Base-by-base conservation (phyloP, 768 basidiomycete genomes). In the Hebeloma cylindrosporum region DNA sequence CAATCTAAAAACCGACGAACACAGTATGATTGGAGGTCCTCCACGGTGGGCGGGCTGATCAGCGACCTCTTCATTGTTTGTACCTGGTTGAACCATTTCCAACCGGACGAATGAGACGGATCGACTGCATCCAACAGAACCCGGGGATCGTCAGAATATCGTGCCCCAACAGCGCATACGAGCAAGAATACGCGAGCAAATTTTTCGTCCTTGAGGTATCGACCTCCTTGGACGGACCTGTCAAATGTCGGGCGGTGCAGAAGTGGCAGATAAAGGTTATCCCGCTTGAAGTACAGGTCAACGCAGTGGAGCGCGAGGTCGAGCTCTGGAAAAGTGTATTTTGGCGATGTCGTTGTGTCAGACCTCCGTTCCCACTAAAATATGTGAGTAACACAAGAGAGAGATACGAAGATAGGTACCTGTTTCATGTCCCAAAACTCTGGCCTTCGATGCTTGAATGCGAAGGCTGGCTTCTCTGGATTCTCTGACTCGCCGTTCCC, bases 171-270 rank as follows among this genome's bases (percentile, higher is more conserved):
- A 0, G 91, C 88, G 56, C 86, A 89, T 0, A 90, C 77, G 1
- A 88, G 70, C 5, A 92, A 68, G 18, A 88, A 74, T 0, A 78
- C 74, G 1, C 75, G 63, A 0, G 72, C 78, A 57, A 93, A 90
- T 0, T 67, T 56, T 0, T 69, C 42, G 43, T 87, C 71, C 1
- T 53, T 62, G n/a, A 70, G 59, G 54, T 88, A 80, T 2, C 79
- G 54, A 0, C 74, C 74, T 4, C 76, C 71, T 1, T 51, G 54
- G 17, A 84, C 53, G 13, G 70, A 66, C 16, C 68, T 65, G 28
- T 82, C 73, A 52, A 93, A 90, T 4, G 78, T 78, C 0, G 80
- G 81, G 3, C 81, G 75, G 53, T 93, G 90, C 4, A 95, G 69
- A 3, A 93, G 70, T 1, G 90, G 88, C 0, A 77, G 55, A 41